Conservation (phyloP, 2,329 filamentous ascomycete genomes). For the Paecilomyces fulvus region DNA sequence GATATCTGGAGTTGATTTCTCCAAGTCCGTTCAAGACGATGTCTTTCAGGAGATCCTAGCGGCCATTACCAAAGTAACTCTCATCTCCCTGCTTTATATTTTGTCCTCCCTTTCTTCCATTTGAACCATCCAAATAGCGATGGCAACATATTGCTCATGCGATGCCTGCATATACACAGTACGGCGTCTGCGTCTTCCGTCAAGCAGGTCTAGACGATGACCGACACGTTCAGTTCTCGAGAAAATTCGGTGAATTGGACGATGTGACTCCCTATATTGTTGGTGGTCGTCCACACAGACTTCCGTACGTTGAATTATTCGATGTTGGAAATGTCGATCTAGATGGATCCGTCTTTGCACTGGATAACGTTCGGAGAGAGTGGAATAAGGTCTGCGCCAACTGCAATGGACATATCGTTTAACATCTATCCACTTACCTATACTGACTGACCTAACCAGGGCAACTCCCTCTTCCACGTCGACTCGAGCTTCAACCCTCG, state of each 20-base stretch:
- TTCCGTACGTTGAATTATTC: slow-evolving; percentile 45
- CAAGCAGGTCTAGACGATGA: slow-evolving; percentile 43
- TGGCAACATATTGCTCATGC: not conserved
- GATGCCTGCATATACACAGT: slow-evolving; percentile 24
- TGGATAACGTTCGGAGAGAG: slow-evolving; percentile 33
- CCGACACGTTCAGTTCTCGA: slow-evolving; percentile 44
- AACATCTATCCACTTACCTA: not conserved
- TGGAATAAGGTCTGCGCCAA: slow-evolving; percentile 28
- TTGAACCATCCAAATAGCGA: no score
- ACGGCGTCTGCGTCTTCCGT: slow-evolving; percentile 47
- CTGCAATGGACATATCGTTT: not conserved
- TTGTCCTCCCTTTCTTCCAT: slow-evolving; percentile 2
- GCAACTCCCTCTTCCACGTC: slow-evolving; percentile 47
- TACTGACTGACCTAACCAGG: slow-evolving; percentile 15
- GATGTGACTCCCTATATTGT: slow-evolving; percentile 44
- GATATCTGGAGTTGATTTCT: slow-evolving; percentile 30
- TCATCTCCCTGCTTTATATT: not conserved
- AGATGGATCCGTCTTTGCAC: slow-evolving; percentile 37
- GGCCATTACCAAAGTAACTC: slow-evolving; percentile 27
- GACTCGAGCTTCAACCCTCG: slow-evolving; percentile 50
- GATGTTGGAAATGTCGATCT: slow-evolving; percentile 49
- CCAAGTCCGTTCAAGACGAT: slow-evolving; percentile 20
- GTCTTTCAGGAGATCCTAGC: slow-evolving; percentile 28
- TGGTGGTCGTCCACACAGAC: slow-evolving; percentile 40
- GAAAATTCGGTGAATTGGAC: slow-evolving; percentile 47